These are phyloP conservation scores for Solanum etuberosum DNA, from an alignment of 257 asterid genomes.

Conservation along the genomic window DNA sequence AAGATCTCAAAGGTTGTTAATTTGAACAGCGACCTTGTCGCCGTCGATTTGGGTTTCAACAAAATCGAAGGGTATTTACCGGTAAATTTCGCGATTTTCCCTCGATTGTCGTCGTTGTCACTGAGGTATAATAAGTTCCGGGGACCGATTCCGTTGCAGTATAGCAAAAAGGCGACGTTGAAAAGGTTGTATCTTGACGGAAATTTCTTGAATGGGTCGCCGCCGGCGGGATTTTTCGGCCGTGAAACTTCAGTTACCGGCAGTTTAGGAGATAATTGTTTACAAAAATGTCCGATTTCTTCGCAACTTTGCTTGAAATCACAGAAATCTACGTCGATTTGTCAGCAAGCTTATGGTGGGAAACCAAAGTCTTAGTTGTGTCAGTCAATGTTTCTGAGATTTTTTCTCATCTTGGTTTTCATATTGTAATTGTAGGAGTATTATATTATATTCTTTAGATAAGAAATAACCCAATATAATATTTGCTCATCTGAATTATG, in stretches of 20 bases:
- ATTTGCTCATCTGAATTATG: not conserved
- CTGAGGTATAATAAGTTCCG: slow-evolving; percentile 60
- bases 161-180: slow-evolving; percentile 37
- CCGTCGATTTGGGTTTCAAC: slow-evolving; percentile 69
- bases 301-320: slow-evolving; percentile 81
- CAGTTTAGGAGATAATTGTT: slow-evolving; percentile 79
- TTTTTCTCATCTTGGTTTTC: not conserved
- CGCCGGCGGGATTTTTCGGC: slow-evolving; percentile 63
- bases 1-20: slow-evolving; percentile 23
- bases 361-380: slow-evolving; percentile 36
- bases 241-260: slow-evolving; percentile 40
- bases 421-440: not conserved
- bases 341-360: slow-evolving; percentile 80
- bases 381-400: not conserved
- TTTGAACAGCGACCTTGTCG: slow-evolving; percentile 45
- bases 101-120: slow-evolving; percentile 45
- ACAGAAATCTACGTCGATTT: slow-evolving; percentile 70
- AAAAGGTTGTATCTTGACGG: slow-evolving; percentile 71
- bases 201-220: slow-evolving; percentile 61
- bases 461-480: not conserved
- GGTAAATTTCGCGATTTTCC: slow-evolving; percentile 30
- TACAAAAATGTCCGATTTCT: slow-evolving; percentile 49
- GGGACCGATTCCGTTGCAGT: slow-evolving; percentile 69
- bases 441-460: not conserved
- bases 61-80: slow-evolving; percentile 45